Evolutionary conservation across 176 grass and related monocot genomes (phyloP), one percentile per base, ranked within the genome.

Genomic region (Thalia dealbata): DNA sequence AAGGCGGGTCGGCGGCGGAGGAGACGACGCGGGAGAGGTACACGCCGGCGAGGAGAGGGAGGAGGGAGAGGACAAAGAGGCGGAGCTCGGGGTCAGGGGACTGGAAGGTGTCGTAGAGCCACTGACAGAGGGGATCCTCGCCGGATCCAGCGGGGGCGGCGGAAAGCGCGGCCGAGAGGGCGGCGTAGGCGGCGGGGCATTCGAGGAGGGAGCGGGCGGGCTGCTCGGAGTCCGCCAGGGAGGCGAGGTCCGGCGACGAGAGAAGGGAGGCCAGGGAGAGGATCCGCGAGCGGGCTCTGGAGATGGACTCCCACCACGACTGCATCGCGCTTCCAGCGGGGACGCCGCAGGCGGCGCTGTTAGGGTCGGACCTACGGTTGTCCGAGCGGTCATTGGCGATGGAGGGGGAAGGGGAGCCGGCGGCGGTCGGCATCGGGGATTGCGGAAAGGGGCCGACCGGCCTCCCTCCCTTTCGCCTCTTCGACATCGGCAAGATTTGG

Each of bases 101-200:
- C 76, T 91, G 87, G 70, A 90, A 85, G n/a, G 90, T 99, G 35
- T 99, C 95, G 70, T 99, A 99, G 66, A 99, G 85, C 95, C 95
- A 99, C 65, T 99, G 87, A 79, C 95, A 99, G 42, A 89, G 78
- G 0, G 87, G 85, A 67, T 99, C 90, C 62, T 87, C 85, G 26
- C 90, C 89, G 74, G 90, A 87, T 30, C 95, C 95, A 15, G 90
- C 88, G 74, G 69, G 54, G 10, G 84, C 38, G 2, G 89, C 48
- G 1, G 83, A 87, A 25, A 99, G 84, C 14, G 95, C 83, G 1
- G 28, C 79, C 61, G 89, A 93, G 15, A 92, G 78, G n/a, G 87
- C 87, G 21, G 78, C 65, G 77, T 95, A 91, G 35, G 87, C 87
- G 7, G 50, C 61, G 12, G 83, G 23, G 19, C 90, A 99, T 73